Conservation (phyloP, 73 alveolate species). For the Diophrys sp. region DNA sequence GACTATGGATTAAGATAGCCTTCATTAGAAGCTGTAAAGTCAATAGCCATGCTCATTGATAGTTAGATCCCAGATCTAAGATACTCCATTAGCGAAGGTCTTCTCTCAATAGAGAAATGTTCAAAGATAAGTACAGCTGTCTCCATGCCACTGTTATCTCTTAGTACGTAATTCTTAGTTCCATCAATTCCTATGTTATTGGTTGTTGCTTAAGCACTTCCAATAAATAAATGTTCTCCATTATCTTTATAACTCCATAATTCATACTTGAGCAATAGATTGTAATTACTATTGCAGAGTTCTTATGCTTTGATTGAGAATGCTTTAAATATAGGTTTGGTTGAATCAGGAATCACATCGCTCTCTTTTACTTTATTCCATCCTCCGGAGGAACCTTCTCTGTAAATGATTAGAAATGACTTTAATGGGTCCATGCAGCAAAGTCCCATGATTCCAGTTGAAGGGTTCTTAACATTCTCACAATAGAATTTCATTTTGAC, state of each 20-base stretch:
- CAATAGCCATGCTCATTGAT: slow-evolving; percentile 25
- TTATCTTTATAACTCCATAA: not conserved
- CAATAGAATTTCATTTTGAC: slow-evolving; percentile 27
- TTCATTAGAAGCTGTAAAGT: slow-evolving; percentile 45
- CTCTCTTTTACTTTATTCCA: slow-evolving; percentile 10
- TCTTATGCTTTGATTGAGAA: slow-evolving; percentile 10
- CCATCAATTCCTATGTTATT: slow-evolving; percentile 20
- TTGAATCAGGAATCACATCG: slow-evolving; percentile 4
- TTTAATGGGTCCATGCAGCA: slow-evolving; percentile 5
- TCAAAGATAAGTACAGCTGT: not conserved
- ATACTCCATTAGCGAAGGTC: slow-evolving; percentile 36
- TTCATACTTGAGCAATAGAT: slow-evolving; percentile 3
- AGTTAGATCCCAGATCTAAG: slow-evolving; percentile 31
- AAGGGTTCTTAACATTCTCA: slow-evolving; percentile 8
- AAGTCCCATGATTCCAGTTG: not conserved
- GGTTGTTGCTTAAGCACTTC: not conserved
- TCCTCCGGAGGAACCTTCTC: slow-evolving; percentile 1
- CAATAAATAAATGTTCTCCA: not conserved
- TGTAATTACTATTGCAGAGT: slow-evolving; percentile 19
- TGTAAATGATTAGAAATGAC: not conserved
- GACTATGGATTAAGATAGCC: slow-evolving; percentile 12
- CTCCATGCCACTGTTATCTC: not conserved
- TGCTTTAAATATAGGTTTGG: slow-evolving; percentile 1
- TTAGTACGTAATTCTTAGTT: not conserved
- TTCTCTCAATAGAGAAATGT: not conserved